Evolutionary conservation across 495 filamentous ascomycete genomes (phyloP).

Genomic region (Alectoria sarmentosa): DNA sequence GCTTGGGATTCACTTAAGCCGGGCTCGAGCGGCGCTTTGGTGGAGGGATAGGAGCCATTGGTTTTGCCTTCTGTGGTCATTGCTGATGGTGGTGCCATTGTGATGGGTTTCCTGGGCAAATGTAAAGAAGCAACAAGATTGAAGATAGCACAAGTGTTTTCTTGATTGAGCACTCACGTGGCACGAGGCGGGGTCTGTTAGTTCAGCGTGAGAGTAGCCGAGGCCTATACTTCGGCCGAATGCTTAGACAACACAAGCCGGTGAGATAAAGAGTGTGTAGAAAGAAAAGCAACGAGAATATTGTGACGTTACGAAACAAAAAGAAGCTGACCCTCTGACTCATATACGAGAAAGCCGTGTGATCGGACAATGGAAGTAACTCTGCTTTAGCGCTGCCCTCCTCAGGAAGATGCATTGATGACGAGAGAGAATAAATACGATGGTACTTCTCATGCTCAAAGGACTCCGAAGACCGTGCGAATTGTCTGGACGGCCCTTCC

Average conservation of each 20-base stretch:
- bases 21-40: constrained; percentile 22
- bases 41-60: constrained; percentile 21
- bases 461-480: background rate
- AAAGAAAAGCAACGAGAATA: too few species aligned
- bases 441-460: background rate
- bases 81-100: constrained; percentile 27
- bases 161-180: background rate
- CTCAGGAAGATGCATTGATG: background rate
- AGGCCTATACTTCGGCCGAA: background rate
- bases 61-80: constrained; percentile 15
- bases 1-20: constrained; percentile 23
- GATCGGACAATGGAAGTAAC: background rate
- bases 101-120: background rate
- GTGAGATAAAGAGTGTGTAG: background rate
- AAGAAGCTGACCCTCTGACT: background rate
- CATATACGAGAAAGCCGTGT: background rate
- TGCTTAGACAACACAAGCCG: background rate
- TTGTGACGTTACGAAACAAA: too few species aligned
- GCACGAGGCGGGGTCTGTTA: background rate
- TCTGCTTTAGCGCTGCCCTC: background rate
- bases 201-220: background rate
- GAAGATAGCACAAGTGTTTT: background rate
- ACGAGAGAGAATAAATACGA: background rate
- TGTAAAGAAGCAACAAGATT: background rate
- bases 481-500: too few species aligned